Base-by-base conservation (phyloP, 2,329 filamentous ascomycete species). In the Pseudogymnoascus sp. region DNA sequence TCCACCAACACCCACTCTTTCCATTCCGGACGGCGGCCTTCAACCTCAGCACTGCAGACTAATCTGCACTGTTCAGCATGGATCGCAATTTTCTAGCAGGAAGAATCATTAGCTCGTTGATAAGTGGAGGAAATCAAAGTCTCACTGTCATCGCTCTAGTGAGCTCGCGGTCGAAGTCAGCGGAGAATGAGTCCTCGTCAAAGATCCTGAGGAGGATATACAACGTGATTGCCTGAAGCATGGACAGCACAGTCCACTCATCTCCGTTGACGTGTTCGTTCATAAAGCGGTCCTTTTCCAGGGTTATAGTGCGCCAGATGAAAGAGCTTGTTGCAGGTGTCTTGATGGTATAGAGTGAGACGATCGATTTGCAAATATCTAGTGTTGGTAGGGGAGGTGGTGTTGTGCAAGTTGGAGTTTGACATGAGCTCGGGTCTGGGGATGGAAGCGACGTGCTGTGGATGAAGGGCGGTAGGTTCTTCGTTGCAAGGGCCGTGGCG, bases 261-360 rank as follows among this genome's bases (percentile, higher is more conserved):
- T 67, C 64, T 38, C 11, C 42, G 26, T 64, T 29, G 23, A 19
- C 42, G 31, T 26, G 62, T 33, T 65, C 64, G 9, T 65, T 64
- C 62, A 67, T 67, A 38, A 67, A 65, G 60, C 65, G 64, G 62
- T 65, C 65, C 37, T 65, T 67, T 63, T 67, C 65, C 62, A 65
- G 63, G 4, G 62, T 64, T 64, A 67, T 64, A 59, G 62, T 31
- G 62, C 64, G 65, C 65, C 65, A 67, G 62, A 67, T 44, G 65
- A 65, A 67, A 15, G 64, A 33, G 62, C 65, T 67, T 59, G 65
- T 67, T 64, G 62, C 62, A 21, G 60, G n/a, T 53, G 65, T 67
- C 53, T 65, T 67, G 59, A 9, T 63, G 21, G 53, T 53, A 19
- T 65, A 67, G 21, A 67, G 62, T 35, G 64, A 65, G 19, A 67